These are phyloP conservation scores for Sicyos edulis DNA, from an alignment of 306 rosid species.

Conservation along the genomic window DNA sequence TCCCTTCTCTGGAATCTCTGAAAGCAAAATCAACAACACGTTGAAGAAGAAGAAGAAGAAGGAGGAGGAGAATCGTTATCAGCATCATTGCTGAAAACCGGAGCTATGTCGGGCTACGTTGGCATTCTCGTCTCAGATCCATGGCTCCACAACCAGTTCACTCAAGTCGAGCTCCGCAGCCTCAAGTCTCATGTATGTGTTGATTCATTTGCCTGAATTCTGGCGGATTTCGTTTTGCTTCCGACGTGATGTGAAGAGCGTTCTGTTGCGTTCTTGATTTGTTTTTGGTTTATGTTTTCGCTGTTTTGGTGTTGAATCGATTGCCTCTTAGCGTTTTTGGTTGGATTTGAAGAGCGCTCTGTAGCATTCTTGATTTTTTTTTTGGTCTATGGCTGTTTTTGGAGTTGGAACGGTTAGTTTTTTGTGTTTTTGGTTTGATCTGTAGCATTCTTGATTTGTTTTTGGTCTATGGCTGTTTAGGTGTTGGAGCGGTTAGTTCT, in stretches of 20 bases:
- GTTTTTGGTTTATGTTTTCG: neutral
- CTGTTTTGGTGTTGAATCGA: neutral
- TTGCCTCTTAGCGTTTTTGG: slow-evolving; percentile 23
- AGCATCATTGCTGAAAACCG: neutral
- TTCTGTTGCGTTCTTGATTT: neutral
- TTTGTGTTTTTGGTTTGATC: slow-evolving; percentile 17
- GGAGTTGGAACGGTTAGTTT: neutral
- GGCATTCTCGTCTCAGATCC: slow-evolving; percentile 99
- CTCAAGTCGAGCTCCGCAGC: slow-evolving; percentile 91
- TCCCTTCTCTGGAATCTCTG: neutral
- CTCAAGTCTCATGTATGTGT: slow-evolving; percentile 62
- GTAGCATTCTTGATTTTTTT: neutral
- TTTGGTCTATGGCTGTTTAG: neutral
- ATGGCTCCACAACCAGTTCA: slow-evolving; percentile 93
- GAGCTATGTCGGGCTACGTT: slow-evolving; percentile 63
- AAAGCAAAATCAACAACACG: too few relatives aligned
- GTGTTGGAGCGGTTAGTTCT: neutral
- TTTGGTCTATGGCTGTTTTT: neutral
- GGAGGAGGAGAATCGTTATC: neutral
- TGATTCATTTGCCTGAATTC: neutral
- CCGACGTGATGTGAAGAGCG: neutral
- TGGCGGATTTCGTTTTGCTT: neutral
- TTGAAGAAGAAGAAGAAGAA: too few relatives aligned
- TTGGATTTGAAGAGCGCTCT: neutral
- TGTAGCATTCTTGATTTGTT: neutral